Evolutionary conservation across 148 eudicot genomes (phyloP).

Genomic region (Rhododendron simsii): DNA sequence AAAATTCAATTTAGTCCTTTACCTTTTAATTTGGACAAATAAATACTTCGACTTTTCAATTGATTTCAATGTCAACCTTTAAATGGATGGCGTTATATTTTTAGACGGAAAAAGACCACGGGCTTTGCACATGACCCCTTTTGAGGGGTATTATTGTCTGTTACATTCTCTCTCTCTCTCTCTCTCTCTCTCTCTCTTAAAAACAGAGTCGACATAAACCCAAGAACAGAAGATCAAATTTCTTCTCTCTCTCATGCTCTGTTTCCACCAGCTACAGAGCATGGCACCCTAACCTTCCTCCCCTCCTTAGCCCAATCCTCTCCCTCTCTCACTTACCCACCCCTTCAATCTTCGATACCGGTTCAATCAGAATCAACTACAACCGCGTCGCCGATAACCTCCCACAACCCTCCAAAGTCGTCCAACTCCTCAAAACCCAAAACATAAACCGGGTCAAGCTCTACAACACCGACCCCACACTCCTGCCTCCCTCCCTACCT

Average conservation of each 20-base stretch:
- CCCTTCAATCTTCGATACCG: slow-evolving; percentile 18
- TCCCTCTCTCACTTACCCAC: background rate
- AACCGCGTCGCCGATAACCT: slow-evolving; percentile 73
- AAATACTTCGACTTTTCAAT: too few relatives aligned
- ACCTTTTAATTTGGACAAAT: too few relatives aligned
- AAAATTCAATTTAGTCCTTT: too few relatives aligned
- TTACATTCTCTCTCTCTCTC: too few relatives aligned
- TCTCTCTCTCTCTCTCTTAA: too few relatives aligned
- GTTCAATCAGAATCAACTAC: slow-evolving; percentile 66
- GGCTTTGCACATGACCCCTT: too few relatives aligned
- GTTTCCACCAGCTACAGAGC: background rate
- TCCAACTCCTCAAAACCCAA: slow-evolving; percentile 61
- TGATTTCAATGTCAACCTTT: too few relatives aligned
- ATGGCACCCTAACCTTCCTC: background rate
- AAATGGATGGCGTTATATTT: too few relatives aligned
- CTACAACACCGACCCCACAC: slow-evolving; percentile 44
- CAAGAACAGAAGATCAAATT: background rate
- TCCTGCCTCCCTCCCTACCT: slow-evolving; percentile 41
- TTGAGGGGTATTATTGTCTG: too few relatives aligned
- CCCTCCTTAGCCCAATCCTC: background rate
- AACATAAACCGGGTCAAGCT: slow-evolving; percentile 52
- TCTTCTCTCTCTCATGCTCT: slow-evolving; percentile 1
- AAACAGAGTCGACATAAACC: background rate
- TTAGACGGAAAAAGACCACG: too few relatives aligned
- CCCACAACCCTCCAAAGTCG: slow-evolving; percentile 61